Evolutionary conservation across 129 eudicot species (phyloP), one percentile per base, ranked within the genome.

Genomic region (Chrysanthemum lavandulifolium): DNA sequence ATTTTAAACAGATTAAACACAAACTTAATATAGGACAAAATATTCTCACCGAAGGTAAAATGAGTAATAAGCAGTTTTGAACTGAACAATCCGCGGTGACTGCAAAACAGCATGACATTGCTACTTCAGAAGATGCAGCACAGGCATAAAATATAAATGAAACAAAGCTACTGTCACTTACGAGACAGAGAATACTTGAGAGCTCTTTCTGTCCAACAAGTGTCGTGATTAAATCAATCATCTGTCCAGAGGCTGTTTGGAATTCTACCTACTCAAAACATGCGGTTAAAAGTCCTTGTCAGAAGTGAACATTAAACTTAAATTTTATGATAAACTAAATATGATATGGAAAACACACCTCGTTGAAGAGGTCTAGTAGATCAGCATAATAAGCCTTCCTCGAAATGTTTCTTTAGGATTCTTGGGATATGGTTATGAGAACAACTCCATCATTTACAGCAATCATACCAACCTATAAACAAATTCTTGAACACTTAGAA

Each of bases 51-150:
- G 97, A 56, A 91, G 88, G 78, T 91, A 89, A 78, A 91, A 88
- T 59, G 97, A 88, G 84, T 91, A 91, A 68, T 88, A 91, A 36
- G 93, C 96, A 53, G 97, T 88, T 85, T 91, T 91, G 89, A 82
- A 88, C 82, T 86, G 91, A 72, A 86, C 96, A 81, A 91, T 91
- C 71, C 97, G 87, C 10, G 93, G 65, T 88, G 91, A 76, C 97
- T 91, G 94, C 87, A 85, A 15, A 13, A 79, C 61, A 76, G 73
- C 14, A 57, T 10, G 36, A 33, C 65, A 55, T 11, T 2, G 31
- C 11, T 53, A 31, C 64, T 70, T 56, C 27, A 73, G 51, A 18
- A 55, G 11, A 16, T 5, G 8, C 52, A 54, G 15, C 15, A 57
- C 6, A 57, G 15, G 15, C 13, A 66, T 13, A 18, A 36, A 18